Percentiles rank a stretch among this genome's conserved stretches.
Conservation (phyloP, 257 asterid species). For the Lycium ferocissimum region DNA sequence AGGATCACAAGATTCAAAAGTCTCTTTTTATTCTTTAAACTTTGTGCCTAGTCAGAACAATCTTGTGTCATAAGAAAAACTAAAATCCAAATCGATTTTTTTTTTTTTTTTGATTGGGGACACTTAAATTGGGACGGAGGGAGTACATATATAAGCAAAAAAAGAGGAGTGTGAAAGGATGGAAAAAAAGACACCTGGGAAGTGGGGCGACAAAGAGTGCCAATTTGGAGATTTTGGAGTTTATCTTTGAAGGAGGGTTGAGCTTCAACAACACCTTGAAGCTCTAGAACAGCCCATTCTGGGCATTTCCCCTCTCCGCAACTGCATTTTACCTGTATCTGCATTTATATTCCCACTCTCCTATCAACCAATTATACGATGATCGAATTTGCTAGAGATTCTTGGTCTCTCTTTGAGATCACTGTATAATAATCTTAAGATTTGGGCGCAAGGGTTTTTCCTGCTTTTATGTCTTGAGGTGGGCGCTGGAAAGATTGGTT, state of each 20-base stretch:
- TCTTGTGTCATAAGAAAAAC: too few relatives aligned
- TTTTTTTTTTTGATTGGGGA: too few relatives aligned
- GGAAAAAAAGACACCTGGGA: conserved; percentile 56
- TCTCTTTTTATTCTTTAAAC: too few relatives aligned
- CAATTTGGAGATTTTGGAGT: conserved; percentile 78
- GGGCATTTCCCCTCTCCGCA: conserved; percentile 83
- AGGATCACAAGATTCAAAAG: too few relatives aligned
- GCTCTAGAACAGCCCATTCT: conserved; percentile 93
- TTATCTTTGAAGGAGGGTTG: conserved; percentile 64
- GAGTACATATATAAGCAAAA: too few relatives aligned
- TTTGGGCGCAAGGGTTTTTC: neutral
- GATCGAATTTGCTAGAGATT: neutral
- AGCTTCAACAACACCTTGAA: conserved; percentile 86
- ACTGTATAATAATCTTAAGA: neutral
- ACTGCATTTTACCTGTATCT: conserved; percentile 80
- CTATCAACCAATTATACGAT: too few relatives aligned
- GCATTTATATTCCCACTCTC: conserved; percentile 45
- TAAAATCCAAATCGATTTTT: too few relatives aligned
- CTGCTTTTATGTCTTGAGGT: neutral
- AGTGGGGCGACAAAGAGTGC: conserved; percentile 87
- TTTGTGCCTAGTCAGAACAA: too few relatives aligned
- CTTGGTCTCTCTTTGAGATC: neutral
- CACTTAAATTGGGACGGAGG: too few relatives aligned
- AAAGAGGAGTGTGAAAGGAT: neutral
- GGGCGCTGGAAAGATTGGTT: neutral